A percentile compares a stretch with the other conserved stretches of the same genome.
phyloP scores from a whole-genome alignment of 345 rosid genomes.

The Ailanthus altissimus region DNA sequence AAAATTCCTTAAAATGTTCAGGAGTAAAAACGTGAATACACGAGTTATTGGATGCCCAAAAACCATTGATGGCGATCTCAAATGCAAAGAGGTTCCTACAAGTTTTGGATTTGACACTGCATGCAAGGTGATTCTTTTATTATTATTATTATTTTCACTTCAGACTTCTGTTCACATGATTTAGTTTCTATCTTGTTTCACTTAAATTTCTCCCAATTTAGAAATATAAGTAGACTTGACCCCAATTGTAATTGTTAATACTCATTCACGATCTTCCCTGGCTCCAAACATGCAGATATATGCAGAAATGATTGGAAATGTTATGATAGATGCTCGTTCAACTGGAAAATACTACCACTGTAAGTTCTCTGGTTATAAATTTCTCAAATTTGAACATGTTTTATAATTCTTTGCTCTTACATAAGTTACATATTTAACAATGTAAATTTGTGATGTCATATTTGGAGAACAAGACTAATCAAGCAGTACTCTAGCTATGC shows the following conservation, averaged over 20 bases:
- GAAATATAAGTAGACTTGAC: neutral
- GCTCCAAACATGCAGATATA: conserved; percentile 32
- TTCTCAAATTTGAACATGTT: neutral
- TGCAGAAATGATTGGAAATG: conserved; percentile 49
- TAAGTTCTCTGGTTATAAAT: conserved; percentile 22
- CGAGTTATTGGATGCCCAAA: conserved; percentile 97
- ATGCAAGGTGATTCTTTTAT: conserved; percentile 36
- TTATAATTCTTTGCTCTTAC: neutral
- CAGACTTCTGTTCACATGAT: neutral
- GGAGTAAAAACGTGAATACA: conserved; percentile 81
- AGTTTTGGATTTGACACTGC: conserved; percentile 55
- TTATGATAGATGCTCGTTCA: conserved; percentile 49
- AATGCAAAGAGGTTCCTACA: conserved; percentile 71
- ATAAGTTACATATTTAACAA: neutral
- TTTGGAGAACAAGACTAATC: too few species aligned
- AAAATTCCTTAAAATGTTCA: conserved; percentile 30
- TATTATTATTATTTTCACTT: neutral
- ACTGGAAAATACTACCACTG: conserved; percentile 53
- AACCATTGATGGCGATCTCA: conserved; percentile 98
- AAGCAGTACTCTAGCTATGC: neutral
- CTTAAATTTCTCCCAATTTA: neutral
- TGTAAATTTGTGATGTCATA: too few species aligned
- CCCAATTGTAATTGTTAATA: neutral
- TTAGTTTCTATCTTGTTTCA: neutral
- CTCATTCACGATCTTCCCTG: neutral